phyloP scores from a whole-genome alignment of 345 rosid species.

The Erodium maritimum region DNA sequence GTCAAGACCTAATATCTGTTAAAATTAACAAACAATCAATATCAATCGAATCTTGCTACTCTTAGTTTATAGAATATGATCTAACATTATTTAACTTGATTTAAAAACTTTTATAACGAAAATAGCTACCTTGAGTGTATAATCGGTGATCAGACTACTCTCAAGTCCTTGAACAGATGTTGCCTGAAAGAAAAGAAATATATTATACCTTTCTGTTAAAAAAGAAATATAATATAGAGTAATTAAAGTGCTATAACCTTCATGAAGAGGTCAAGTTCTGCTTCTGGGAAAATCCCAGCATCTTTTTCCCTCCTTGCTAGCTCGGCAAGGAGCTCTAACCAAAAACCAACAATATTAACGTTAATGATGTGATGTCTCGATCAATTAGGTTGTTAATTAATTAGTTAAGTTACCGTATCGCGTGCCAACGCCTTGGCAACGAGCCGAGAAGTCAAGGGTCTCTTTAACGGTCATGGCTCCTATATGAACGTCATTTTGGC shows the following conservation, averaged over 20 bases:
- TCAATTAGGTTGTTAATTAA: too few relatives aligned
- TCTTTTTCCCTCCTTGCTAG: conserved; percentile 71
- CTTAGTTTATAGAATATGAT: neutral
- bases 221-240: too few relatives aligned
- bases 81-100: neutral
- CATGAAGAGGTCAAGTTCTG: conserved; percentile 87
- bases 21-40: conserved; percentile 5
- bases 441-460: conserved; percentile 86
- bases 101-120: too few relatives aligned
- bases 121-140: conserved; percentile 77
- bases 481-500: conserved; percentile 85
- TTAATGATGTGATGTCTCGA: too few relatives aligned
- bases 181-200: conserved; percentile 42
- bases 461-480: conserved; percentile 92
- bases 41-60: too few relatives aligned
- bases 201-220: too few relatives aligned
- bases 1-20: conserved; percentile 75
- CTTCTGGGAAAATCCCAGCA: conserved; percentile 63
- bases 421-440: conserved; percentile 83
- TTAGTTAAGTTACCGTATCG: conserved; percentile 48
- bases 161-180: conserved; percentile 57
- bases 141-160: conserved; percentile 83
- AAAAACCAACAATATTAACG: neutral
- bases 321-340: conserved; percentile 54
- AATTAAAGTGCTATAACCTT: conserved; percentile 26